phyloP scores from a whole-genome alignment of 2,329 filamentous ascomycete genomes.

The Pyrenophora seminiperda region DNA sequence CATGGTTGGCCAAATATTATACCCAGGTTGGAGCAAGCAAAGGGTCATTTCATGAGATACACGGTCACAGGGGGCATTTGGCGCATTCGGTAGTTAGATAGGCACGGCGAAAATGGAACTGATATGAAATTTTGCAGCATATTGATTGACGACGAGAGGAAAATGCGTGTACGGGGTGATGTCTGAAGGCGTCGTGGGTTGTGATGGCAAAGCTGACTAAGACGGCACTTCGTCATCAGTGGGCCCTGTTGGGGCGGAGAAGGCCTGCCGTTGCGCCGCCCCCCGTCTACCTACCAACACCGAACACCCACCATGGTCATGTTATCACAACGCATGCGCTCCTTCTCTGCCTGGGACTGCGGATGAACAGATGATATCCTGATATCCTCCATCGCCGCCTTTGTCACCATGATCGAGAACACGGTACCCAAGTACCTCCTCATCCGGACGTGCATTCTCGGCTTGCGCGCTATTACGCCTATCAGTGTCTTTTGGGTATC shows the following conservation, averaged over 20 bases:
- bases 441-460: conserved; percentile 56
- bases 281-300: conserved; percentile 5
- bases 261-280: conserved; percentile 2
- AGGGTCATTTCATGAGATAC: too few species aligned
- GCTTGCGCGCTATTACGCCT: conserved; percentile 57
- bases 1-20: too few species aligned
- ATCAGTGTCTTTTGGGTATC: conserved; percentile 55
- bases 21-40: too few species aligned
- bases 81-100: too few species aligned
- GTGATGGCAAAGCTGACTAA: conserved; percentile 11
- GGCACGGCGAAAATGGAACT: too few species aligned
- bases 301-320: conserved; percentile 3
- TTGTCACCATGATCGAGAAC: conserved; percentile 48
- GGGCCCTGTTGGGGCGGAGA: neutral
- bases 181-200: conserved; percentile 5
- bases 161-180: neutral
- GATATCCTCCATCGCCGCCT: neutral
- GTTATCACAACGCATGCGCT: neutral
- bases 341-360: neutral
- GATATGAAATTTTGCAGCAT: too few species aligned
- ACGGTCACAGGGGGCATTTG: too few species aligned
- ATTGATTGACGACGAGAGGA: too few species aligned
- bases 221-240: conserved; percentile 9
- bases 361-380: neutral
- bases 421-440: conserved; percentile 49